phyloP scores from a whole-genome alignment of 2,329 filamentous ascomycete species.

The Alternaria dauci region DNA sequence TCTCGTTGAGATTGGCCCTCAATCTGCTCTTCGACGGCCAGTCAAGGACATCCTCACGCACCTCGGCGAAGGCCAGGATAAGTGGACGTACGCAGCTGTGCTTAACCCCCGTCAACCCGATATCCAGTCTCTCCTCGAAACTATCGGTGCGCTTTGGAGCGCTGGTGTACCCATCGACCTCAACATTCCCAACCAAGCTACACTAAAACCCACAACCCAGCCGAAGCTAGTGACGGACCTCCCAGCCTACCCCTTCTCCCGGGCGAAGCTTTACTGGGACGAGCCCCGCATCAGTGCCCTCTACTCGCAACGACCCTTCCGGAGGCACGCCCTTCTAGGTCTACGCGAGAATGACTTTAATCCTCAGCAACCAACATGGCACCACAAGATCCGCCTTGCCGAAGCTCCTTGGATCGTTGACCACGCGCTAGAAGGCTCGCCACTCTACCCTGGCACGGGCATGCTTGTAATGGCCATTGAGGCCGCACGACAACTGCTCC shows the following conservation, averaged over 20 bases:
- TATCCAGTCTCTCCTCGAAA: conserved; percentile 2
- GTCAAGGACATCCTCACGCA: conserved; percentile 14
- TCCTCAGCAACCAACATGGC: conserved; percentile 49
- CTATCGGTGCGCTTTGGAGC: conserved; percentile 10
- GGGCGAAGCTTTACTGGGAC: conserved; percentile 35
- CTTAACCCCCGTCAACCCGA: conserved; percentile 6
- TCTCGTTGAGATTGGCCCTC: conserved; percentile 22
- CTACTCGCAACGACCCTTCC: conserved; percentile 21
- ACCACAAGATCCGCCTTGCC: conserved; percentile 54
- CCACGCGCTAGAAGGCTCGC: conserved; percentile 51
- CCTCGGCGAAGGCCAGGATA: conserved; percentile 7
- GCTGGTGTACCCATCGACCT: conserved; percentile 12
- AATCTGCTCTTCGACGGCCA: conserved; percentile 13
- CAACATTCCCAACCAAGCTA: conserved; percentile 13
- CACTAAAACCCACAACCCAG: conserved; percentile 5
- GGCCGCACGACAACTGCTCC: conserved; percentile 32
- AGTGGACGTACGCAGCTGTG: conserved; percentile 12
- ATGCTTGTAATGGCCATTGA: conserved; percentile 47
- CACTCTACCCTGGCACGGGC: conserved; percentile 44
- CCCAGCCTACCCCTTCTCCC: conserved; percentile 39
- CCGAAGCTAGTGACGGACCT: conserved; percentile 11
- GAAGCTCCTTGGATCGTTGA: conserved; percentile 59
- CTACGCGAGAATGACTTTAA: conserved; percentile 31
- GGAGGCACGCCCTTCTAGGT: conserved; percentile 31
- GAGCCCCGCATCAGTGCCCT: conserved; percentile 13